Conservation (phyloP, 495 filamentous ascomycete species). For the Lasiosphaeriaceae sp. region DNA sequence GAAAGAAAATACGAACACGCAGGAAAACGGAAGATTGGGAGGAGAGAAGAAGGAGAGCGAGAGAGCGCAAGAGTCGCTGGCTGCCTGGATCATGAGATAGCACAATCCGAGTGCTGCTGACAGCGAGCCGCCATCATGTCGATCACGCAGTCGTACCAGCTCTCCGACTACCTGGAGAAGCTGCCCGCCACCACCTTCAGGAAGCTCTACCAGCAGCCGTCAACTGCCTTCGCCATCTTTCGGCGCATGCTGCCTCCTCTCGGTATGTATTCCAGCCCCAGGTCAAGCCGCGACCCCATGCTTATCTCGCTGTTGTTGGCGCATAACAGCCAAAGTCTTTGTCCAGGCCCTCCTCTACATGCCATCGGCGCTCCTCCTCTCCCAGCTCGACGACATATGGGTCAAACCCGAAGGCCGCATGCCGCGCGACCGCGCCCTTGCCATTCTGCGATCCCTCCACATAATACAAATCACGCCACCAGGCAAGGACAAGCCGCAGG, state of each 20-base stretch:
- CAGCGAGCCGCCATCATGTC: conserved; percentile 23
- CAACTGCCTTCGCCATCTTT: conserved; percentile 91
- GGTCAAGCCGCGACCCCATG: not conserved
- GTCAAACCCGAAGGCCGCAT: conserved; percentile 68
- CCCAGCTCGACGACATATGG: conserved; percentile 75
- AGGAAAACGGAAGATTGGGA: too few species aligned
- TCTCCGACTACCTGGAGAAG: conserved; percentile 84
- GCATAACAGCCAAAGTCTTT: conserved; percentile 76
- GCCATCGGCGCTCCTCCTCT: conserved; percentile 65
- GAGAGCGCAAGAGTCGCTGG: too few species aligned
- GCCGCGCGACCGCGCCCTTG: conserved; percentile 76
- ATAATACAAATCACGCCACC: conserved; percentile 63
- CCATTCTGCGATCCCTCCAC: conserved; percentile 75
- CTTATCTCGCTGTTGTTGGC: not conserved
- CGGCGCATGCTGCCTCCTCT: conserved; percentile 92
- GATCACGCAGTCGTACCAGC: conserved; percentile 35
- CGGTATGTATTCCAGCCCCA: conserved; percentile 49
- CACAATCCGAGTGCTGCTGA: conserved; percentile 1
- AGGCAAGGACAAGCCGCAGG: conserved; percentile 54
- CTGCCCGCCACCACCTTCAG: conserved; percentile 84
- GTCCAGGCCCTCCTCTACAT: conserved; percentile 93
- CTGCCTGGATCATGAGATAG: conserved; percentile 3
- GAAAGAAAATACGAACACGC: too few species aligned
- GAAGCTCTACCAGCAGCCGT: conserved; percentile 91
- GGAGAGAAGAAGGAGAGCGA: too few species aligned